phyloP scores from a whole-genome alignment of 208 protist species.

The Jaenimonas drosophilae region DNA sequence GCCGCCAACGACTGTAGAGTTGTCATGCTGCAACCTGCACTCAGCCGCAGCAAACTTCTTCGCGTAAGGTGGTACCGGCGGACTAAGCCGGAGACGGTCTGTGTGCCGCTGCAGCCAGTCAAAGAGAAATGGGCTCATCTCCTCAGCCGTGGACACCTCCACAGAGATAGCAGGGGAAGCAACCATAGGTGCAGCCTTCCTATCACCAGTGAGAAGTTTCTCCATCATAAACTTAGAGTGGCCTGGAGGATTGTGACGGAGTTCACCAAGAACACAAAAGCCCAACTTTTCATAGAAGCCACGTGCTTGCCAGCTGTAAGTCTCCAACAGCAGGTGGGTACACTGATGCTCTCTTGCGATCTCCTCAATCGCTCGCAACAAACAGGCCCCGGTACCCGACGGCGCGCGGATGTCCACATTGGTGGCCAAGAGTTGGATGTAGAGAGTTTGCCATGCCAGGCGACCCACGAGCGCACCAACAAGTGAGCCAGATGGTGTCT shows the following conservation, averaged over 20 bases:
- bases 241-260: slow-evolving; percentile 14
- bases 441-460: slow-evolving; percentile 13
- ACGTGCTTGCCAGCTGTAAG: slow-evolving; percentile 35
- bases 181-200: no score
- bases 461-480: no score
- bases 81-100: no score
- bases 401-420: slow-evolving; percentile 4
- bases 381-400: slow-evolving; percentile 8
- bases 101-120: no score
- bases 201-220: slow-evolving; percentile 11
- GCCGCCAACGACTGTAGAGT: neutral
- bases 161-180: no score
- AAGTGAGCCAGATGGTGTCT: no score
- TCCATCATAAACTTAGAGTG: slow-evolving; percentile 27
- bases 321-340: slow-evolving; percentile 21
- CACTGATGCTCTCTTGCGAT: slow-evolving; percentile 7
- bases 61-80: no score
- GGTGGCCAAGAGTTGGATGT: slow-evolving; percentile 13
- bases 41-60: no score
- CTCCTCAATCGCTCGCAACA: slow-evolving; percentile 12
- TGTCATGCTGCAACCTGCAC: neutral
- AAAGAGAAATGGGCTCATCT: no score
- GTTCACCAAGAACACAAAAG: slow-evolving; percentile 17
- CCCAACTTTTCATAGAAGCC: slow-evolving; percentile 31
- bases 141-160: neutral